phyloP scores from a whole-genome alignment of 169 alveolate genomes.

The Cardiosporidium cionae region DNA sequence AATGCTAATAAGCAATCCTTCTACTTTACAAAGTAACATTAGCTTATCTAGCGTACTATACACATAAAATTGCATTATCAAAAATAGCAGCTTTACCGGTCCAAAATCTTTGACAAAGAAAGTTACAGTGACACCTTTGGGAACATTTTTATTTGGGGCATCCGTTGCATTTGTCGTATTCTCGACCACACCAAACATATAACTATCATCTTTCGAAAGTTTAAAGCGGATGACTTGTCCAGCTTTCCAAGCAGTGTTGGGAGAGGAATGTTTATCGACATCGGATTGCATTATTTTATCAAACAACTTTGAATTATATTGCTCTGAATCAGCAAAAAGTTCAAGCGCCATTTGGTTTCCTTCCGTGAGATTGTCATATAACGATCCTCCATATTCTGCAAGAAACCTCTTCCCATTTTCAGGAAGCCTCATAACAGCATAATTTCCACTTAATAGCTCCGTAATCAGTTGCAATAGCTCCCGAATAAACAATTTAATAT shows the following conservation, averaged over 20 bases:
- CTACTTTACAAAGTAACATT: no score
- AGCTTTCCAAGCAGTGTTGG: no score
- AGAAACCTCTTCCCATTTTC: slow-evolving; percentile 60
- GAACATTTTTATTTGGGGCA: slow-evolving; percentile 24
- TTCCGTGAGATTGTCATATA: slow-evolving; percentile 66
- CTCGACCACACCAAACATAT: slow-evolving; percentile 44
- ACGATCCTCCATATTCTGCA: slow-evolving; percentile 65
- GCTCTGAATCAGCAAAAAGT: slow-evolving; percentile 59
- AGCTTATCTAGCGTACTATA: no score
- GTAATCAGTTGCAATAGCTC: slow-evolving; percentile 65
- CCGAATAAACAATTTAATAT: slow-evolving; percentile 60
- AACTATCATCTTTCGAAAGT: slow-evolving; percentile 36
- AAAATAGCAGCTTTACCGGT: no score
- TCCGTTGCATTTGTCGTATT: slow-evolving; percentile 20
- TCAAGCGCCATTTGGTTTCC: slow-evolving; percentile 67
- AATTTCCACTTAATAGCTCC: slow-evolving; percentile 67
- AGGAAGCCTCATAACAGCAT: slow-evolving; percentile 67
- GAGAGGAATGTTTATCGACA: no score
- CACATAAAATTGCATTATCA: no score
- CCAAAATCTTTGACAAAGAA: no score
- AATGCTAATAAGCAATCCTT: no score
- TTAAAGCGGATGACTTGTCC: slow-evolving; percentile 36
- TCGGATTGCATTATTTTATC: slow-evolving; percentile 37
- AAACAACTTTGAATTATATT: slow-evolving; percentile 61
- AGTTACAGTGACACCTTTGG: no score